These are phyloP conservation scores for Conoideocrella luteorostrata DNA, from an alignment of 2,329 filamentous ascomycete species.

Conservation along the genomic window DNA sequence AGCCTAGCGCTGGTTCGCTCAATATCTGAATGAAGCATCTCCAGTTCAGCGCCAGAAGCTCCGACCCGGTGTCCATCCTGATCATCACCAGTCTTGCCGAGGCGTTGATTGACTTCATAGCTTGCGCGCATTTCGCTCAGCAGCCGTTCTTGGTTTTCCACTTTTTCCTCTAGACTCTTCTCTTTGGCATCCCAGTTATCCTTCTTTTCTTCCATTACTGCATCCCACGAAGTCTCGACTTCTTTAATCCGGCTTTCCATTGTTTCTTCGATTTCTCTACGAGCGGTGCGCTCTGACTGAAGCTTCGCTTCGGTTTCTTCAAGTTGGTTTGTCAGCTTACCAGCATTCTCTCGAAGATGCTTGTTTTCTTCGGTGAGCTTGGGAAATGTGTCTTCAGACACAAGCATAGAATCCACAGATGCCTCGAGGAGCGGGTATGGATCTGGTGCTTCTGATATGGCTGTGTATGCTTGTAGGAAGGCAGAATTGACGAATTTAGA, in stretches of 20 bases:
- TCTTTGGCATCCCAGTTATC: conserved; percentile 97
- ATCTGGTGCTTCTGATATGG: conserved; percentile 90
- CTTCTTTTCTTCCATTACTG: conserved; percentile 85
- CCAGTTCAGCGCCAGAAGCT: conserved; percentile 82
- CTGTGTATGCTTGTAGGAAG: conserved; percentile 88
- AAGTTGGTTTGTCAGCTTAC: conserved; percentile 69
- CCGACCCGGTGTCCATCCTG: conserved; percentile 53
- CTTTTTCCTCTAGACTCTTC: conserved; percentile 82
- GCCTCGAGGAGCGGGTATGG: conserved; percentile 95
- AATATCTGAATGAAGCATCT: conserved; percentile 86
- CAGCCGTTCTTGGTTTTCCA: conserved; percentile 87
- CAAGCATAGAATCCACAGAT: conserved; percentile 86
- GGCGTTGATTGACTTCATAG: conserved; percentile 89
- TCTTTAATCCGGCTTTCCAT: conserved; percentile 80
- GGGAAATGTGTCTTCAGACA: conserved; percentile 87
- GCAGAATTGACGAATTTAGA: conserved; percentile 90
- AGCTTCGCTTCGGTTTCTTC: conserved; percentile 76
- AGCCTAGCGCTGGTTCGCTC: conserved; percentile 82
- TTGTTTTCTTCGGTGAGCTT: conserved; percentile 85
- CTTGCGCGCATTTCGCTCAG: conserved; percentile 93
- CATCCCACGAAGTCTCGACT: conserved; percentile 82
- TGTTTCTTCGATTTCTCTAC: conserved; percentile 69
- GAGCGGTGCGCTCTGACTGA: conserved; percentile 67
- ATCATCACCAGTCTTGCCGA: conserved; percentile 65
- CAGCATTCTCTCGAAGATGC: conserved; percentile 73